A percentile compares a stretch with the other conserved stretches of the same genome.
Evolutionary conservation across 306 rosid genomes (phyloP).

Genomic region (Comarum palustre): DNA sequence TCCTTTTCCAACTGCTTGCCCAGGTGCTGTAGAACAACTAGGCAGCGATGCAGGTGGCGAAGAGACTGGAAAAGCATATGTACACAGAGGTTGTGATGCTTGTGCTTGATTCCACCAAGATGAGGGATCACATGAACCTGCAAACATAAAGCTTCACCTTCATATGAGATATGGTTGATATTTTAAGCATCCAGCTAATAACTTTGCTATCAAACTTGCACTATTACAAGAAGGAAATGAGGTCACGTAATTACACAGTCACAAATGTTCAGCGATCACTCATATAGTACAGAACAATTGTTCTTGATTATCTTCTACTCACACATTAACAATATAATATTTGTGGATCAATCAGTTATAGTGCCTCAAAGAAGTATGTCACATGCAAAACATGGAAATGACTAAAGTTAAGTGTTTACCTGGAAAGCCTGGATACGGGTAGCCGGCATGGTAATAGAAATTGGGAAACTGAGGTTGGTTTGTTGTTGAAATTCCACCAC

Average conservation of each 20-base stretch:
- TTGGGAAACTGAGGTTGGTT: conserved; percentile 38
- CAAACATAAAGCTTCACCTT: conserved; percentile 18
- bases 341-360: background rate
- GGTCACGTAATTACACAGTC: background rate
- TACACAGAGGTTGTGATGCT: conserved; percentile 38
- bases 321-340: background rate
- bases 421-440: conserved; percentile 39
- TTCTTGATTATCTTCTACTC: background rate
- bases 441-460: conserved; percentile 39
- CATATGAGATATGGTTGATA: background rate
- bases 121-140: conserved; percentile 52
- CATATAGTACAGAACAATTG: background rate
- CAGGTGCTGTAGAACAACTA: conserved; percentile 23
- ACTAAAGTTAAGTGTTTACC: conserved; percentile 32
- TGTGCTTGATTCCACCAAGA: conserved; percentile 38
- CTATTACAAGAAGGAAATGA: no score
- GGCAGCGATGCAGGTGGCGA: conserved; percentile 25
- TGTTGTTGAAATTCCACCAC: conserved; percentile 33
- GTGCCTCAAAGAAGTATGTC: background rate
- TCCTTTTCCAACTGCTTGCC: conserved; percentile 36
- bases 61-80: conserved; percentile 33
- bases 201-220: background rate
- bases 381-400: conserved; percentile 6
- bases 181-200: background rate
- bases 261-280: background rate